Conservation (phyloP, 257 asterid species). For the Agastache rugosa region DNA sequence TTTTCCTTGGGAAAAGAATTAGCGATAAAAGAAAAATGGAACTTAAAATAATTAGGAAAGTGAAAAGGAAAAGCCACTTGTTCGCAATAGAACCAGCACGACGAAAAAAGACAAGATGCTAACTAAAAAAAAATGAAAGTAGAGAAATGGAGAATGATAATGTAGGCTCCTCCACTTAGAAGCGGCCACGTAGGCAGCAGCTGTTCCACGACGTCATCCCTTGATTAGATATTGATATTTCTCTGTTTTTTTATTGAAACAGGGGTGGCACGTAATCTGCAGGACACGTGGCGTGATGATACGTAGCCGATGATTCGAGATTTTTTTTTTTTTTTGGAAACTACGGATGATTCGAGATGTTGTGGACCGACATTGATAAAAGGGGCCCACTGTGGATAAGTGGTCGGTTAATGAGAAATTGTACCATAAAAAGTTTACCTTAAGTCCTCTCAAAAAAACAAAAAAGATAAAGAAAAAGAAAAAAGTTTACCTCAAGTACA, state of each 20-base stretch:
- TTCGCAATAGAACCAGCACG: not conserved
- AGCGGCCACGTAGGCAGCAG: not conserved
- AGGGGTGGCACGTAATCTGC: not conserved
- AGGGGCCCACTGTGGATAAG: too few relatives aligned
- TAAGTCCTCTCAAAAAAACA: too few relatives aligned
- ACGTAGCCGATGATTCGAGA: not conserved
- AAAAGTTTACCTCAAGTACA: too few relatives aligned
- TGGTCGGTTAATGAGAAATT: too few relatives aligned
- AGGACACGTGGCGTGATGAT: slow-evolving; percentile 1
- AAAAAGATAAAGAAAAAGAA: too few relatives aligned
- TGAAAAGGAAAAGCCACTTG: not conserved
- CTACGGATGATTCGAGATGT: too few relatives aligned
- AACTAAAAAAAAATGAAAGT: not conserved
- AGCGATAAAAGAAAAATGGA: too few relatives aligned
- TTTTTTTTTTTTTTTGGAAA: too few relatives aligned
- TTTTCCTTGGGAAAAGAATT: not conserved
- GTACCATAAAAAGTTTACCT: too few relatives aligned
- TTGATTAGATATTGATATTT: not conserved
- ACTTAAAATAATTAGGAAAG: not conserved
- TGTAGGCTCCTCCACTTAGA: not conserved
- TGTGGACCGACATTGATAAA: not conserved
- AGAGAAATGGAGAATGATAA: not conserved
- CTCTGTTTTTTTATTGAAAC: not conserved
- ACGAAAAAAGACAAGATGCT: not conserved
- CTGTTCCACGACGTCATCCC: not conserved